A percentile compares a stretch with the other conserved stretches of the same genome.
These are phyloP conservation scores for Alternaria rosae DNA, from an alignment of 2,329 filamentous ascomycete species.

Conservation along the genomic window DNA sequence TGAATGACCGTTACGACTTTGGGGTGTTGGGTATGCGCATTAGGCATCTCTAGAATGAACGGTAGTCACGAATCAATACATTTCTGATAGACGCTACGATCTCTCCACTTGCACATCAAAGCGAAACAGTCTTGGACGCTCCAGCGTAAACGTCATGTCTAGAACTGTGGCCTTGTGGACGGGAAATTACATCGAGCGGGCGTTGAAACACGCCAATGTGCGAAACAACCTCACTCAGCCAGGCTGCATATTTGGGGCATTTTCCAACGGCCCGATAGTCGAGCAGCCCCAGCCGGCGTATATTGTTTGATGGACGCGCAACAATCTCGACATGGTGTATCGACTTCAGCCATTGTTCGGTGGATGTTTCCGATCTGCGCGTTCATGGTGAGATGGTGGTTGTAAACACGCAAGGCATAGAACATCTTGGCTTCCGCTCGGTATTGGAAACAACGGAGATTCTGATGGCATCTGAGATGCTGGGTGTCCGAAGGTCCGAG, in stretches of 20 bases:
- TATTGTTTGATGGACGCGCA: not conserved
- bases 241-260: conserved; percentile 4
- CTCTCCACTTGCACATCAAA: not conserved
- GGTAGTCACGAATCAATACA: conserved; percentile 1
- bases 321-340: not conserved
- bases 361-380: not conserved
- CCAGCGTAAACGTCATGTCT: not conserved
- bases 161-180: not conserved
- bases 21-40: not conserved
- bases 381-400: not conserved
- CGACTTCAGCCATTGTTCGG: conserved; percentile 9
- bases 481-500: not conserved
- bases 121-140: not conserved
- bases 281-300: not conserved
- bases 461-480: not conserved
- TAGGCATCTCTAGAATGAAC: conserved; percentile 3
- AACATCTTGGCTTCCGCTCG: not conserved
- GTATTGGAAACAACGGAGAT: not conserved
- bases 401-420: not conserved
- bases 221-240: not conserved
- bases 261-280: conserved; percentile 3
- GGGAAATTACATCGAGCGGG: conserved; percentile 7
- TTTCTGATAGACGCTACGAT: not conserved
- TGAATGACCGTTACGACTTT: not conserved
- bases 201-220: conserved; percentile 6